Base-by-base conservation (phyloP, 2,329 filamentous ascomycete species). In the Colletotrichum sansevieriae region DNA sequence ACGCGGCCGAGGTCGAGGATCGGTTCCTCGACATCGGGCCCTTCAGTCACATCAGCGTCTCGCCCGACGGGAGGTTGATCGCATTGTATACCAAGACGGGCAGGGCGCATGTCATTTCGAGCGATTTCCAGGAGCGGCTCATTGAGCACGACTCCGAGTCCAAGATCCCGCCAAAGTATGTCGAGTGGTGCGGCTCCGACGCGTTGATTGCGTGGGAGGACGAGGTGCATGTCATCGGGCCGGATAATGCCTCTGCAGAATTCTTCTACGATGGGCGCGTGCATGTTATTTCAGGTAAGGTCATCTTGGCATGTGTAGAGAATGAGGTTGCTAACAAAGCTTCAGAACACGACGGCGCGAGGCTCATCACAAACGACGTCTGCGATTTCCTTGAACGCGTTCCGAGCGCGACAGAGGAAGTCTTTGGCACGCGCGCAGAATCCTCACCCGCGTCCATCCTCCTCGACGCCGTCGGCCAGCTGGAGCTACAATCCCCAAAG, bases 311-410 rank as follows among this genome's bases (percentile, higher is more conserved):
- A n/a, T 9, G n/a, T 7, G 65, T 46, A 68, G 18, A 11, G 6
- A 37, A n/a, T 33, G 5, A 15, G 9, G 20, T n/a, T 1, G 44
- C 74, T 76, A 65, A 78, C 59, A 41, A 1, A 0, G 2, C 1
- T 39, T 5, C 54, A 88, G 89, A 91, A 71, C 82, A 88, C 70
- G 96, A 99, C 76, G 96, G 96, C n/a, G 91, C 97, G 25, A 89
- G 95, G 15, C 82, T 99, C 9, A 85, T 99, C 52, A 97, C 94
- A 3, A 97, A 97, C 74, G 93, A 97, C 75, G 90, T 92, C n/a
- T 98, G 95, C 80, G 96, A 99, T 74, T 98, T 98, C 76, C 78
- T 99, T n/a, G 95, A 99, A 75, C 95, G 94, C 76, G 94, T 99
- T 0, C 93, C 95, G 0, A 89, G 91, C 71, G 92, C 94, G 44